A percentile compares a stretch with the other conserved stretches of the same genome.
Conservation (phyloP, 139 green algal species). For the Penium margaritaceum region DNA sequence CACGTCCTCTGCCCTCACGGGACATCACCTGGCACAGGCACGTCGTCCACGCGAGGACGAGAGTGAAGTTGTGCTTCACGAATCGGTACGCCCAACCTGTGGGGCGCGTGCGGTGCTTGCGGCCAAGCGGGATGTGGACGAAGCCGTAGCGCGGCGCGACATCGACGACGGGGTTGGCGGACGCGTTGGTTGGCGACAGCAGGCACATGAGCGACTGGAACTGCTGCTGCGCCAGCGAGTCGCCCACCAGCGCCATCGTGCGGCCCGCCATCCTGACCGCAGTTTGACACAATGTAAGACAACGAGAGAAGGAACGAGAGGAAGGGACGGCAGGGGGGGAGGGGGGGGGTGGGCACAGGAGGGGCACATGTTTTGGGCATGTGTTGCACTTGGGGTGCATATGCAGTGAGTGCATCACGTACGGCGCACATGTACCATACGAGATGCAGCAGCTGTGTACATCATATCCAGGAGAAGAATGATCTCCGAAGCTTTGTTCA, state of each 20-base stretch:
- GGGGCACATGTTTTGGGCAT: too few species aligned
- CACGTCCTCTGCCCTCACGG: too few species aligned
- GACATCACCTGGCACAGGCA: conserved; percentile 13
- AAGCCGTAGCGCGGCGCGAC: conserved; percentile 1
- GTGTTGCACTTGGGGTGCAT: too few species aligned
- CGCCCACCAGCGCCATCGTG: conserved; percentile 11
- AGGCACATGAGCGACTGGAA: conserved; percentile 35
- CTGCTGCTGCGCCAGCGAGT: conserved; percentile 27
- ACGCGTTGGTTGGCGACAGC: background rate
- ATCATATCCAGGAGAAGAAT: too few species aligned
- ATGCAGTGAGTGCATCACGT: too few species aligned
- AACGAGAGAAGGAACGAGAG: too few species aligned
- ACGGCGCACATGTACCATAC: too few species aligned
- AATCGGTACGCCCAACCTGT: conserved; percentile 16
- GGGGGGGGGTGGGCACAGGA: too few species aligned
- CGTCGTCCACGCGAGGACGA: conserved; percentile 5
- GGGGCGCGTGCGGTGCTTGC: background rate
- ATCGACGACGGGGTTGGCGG: background rate
- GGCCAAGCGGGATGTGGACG: background rate
- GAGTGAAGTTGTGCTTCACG: conserved; percentile 4
- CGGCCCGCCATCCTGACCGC: conserved; percentile 9
- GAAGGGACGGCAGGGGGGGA: too few species aligned
- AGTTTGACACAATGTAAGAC: too few species aligned
- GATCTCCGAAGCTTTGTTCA: too few species aligned
- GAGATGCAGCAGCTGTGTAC: too few species aligned